Evolutionary conservation across 176 grass and related monocot genomes (phyloP).

Genomic region (Areca catechu): DNA sequence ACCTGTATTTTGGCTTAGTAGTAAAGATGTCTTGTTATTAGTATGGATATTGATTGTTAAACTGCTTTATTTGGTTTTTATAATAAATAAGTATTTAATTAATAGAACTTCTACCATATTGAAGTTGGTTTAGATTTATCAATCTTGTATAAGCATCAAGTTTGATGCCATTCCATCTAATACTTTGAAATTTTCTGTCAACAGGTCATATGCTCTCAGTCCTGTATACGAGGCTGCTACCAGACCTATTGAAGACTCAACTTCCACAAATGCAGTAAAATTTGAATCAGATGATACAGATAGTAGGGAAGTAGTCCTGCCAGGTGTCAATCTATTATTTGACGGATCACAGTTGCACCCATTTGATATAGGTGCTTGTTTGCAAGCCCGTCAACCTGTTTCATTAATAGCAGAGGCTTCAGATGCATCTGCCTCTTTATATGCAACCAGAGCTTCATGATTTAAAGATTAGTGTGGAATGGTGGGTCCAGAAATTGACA

Average conservation of each 20-base stretch:
- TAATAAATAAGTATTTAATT: neutral
- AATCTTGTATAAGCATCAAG: no score
- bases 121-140: no score
- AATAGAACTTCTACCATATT: no score
- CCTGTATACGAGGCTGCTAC: constrained; percentile 39
- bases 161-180: no score
- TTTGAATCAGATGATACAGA: constrained; percentile 64
- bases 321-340: constrained; percentile 91
- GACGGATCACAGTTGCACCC: constrained; percentile 62
- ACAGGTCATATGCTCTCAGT: constrained; percentile 67
- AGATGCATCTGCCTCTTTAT: constrained; percentile 36
- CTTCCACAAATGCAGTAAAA: constrained; percentile 32
- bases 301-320: constrained; percentile 60
- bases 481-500: no score
- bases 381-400: constrained; percentile 84
- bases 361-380: constrained; percentile 75
- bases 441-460: constrained; percentile 24
- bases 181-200: constrained; percentile 2
- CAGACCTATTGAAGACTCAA: constrained; percentile 43
- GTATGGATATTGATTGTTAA: constrained; percentile 3
- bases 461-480: no score
- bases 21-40: no score
- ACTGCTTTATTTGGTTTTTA: neutral
- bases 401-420: constrained; percentile 83
- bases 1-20: no score